Evolutionary conservation across 192 early-diverging fungal species (phyloP).

Genomic region (Coemansia furcata): DNA sequence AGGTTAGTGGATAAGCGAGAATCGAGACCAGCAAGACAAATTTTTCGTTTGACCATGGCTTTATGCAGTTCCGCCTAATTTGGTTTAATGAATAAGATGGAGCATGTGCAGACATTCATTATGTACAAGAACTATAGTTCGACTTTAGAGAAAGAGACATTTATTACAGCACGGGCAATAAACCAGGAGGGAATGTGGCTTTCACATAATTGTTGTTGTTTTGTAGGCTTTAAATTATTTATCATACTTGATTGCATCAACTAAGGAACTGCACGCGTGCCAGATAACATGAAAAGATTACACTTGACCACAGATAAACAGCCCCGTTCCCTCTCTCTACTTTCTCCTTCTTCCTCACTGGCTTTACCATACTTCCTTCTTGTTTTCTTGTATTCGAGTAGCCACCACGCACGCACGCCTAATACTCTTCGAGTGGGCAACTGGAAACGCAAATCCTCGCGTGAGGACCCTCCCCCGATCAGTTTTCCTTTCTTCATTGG

Average conservation of each 20-base stretch:
- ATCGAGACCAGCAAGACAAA: background rate
- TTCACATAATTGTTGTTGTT: constrained; percentile 1
- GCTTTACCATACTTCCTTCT: background rate
- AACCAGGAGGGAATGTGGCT: background rate
- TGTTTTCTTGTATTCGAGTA: background rate
- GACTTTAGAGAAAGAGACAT: background rate
- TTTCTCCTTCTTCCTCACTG: background rate
- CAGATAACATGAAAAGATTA: background rate
- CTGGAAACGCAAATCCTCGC: background rate
- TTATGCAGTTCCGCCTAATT: background rate
- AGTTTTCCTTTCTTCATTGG: background rate
- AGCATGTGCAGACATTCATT: background rate
- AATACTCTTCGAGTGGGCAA: background rate
- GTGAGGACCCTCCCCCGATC: background rate
- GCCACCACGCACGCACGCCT: background rate
- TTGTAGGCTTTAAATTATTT: background rate
- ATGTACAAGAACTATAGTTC: background rate
- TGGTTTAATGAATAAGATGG: background rate
- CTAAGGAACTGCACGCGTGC: background rate
- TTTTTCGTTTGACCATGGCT: background rate
- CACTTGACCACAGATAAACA: background rate
- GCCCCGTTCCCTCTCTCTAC: background rate
- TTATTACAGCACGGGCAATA: background rate
- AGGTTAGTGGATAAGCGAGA: background rate
- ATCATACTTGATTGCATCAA: background rate